Evolutionary conservation across 225 moss, liverwort and hornwort genomes (phyloP).

Genomic region (Straminergon stramineum): DNA sequence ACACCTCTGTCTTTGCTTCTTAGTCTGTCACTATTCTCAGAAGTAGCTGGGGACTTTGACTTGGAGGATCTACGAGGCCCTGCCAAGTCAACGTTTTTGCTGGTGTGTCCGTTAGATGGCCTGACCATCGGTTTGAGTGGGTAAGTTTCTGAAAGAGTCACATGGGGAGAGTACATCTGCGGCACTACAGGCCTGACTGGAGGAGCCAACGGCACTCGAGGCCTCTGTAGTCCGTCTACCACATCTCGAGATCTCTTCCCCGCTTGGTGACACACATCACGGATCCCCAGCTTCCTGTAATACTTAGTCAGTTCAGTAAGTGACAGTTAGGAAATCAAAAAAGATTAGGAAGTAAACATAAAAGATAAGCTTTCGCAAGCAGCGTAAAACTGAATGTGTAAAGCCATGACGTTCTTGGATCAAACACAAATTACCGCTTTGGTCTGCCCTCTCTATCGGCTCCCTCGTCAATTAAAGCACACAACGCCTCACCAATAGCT

Average conservation of each 20-base stretch:
- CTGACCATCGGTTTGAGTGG: constrained; percentile 30
- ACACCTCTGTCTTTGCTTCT: constrained; percentile 50
- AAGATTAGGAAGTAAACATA: neutral
- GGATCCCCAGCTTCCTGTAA: constrained; percentile 37
- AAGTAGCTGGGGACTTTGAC: constrained; percentile 67
- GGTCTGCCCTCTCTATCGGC: constrained; percentile 89
- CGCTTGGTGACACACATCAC: constrained; percentile 21
- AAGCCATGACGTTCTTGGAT: neutral
- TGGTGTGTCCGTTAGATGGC: constrained; percentile 36
- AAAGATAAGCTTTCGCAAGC: neutral
- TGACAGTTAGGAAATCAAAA: neutral
- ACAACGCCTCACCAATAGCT: constrained; percentile 89
- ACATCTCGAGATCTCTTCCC: constrained; percentile 54
- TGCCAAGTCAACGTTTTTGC: constrained; percentile 13
- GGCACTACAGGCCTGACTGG: constrained; percentile 34
- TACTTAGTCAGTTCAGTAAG: neutral
- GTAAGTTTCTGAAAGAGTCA: constrained; percentile 23
- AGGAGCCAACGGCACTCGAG: constrained; percentile 24
- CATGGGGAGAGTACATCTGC: constrained; percentile 31
- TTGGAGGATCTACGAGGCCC: constrained; percentile 46
- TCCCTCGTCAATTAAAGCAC: constrained; percentile 94
- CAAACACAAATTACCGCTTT: constrained; percentile 56
- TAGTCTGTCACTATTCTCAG: constrained; percentile 54
- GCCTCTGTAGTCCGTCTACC: constrained; percentile 15
- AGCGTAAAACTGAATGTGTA: neutral